These are phyloP conservation scores for Picocystis salinarum DNA, from an alignment of 139 green algal species.

Conservation along the genomic window DNA sequence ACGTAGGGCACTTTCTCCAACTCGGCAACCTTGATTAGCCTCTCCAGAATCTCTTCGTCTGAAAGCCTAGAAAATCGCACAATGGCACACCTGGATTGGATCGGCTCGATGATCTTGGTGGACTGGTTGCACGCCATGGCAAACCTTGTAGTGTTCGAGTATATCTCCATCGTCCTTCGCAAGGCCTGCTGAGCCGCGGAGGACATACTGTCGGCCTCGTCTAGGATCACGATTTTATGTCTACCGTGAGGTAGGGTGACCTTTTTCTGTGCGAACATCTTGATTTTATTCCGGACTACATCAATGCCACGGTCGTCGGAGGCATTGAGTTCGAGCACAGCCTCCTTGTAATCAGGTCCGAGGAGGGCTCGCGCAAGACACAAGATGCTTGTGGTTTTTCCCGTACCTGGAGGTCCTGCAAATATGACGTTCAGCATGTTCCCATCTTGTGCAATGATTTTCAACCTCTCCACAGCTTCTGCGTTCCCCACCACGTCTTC, in stretches of 20 bases:
- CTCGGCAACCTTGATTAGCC: conserved; percentile 60
- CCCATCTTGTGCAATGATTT: conserved; percentile 76
- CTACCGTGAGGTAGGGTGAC: conserved; percentile 75
- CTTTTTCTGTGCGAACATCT: conserved; percentile 99
- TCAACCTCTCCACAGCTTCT: conserved; percentile 75
- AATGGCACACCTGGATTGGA: conserved; percentile 93
- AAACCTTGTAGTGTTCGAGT: conserved; percentile 85
- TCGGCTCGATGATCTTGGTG: conserved; percentile 96
- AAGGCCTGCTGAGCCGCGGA: conserved; percentile 86
- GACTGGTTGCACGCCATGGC: conserved; percentile 89
- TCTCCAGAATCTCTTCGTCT: conserved; percentile 67
- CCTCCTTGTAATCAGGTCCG: conserved; percentile 63
- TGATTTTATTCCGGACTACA: conserved; percentile 97
- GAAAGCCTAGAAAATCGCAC: conserved; percentile 68
- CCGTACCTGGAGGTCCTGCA: conserved; percentile 78
- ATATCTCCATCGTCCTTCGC: conserved; percentile 96
- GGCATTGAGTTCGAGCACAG: conserved; percentile 92
- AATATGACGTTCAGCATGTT: conserved; percentile 98
- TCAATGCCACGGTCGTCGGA: conserved; percentile 95
- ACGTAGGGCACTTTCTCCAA: conserved; percentile 51
- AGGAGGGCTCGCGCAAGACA: conserved; percentile 76
- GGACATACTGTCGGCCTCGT: conserved; percentile 97
- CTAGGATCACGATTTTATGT: conserved; percentile 95
- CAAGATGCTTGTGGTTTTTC: conserved; percentile 91
- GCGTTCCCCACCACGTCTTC: conserved; percentile 86